phyloP scores from a whole-genome alignment of 2,329 filamentous ascomycete species.

The Pestalotiopsis sp. region DNA sequence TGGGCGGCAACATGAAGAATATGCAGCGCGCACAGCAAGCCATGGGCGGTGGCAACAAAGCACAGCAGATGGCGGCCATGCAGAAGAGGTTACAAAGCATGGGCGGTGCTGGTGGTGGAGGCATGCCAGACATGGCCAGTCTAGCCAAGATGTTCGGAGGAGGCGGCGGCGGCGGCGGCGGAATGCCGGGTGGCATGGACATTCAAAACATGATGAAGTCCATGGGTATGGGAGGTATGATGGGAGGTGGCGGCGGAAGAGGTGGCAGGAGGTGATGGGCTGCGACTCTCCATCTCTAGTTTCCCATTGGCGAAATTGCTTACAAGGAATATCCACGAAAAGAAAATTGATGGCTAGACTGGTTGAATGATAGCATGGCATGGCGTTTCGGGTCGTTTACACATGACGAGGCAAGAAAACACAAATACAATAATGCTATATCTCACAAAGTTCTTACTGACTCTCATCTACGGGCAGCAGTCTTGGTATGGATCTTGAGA shows the following conservation, averaged over 20 bases:
- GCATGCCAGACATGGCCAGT: constrained; percentile 79
- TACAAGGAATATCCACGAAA: background rate
- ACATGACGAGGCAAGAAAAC: background rate
- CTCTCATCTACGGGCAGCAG: too few species aligned
- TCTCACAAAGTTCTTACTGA: background rate
- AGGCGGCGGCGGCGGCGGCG: constrained; percentile 64
- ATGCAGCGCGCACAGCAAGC: constrained; percentile 92
- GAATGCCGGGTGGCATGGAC: constrained; percentile 71
- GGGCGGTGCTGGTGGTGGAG: constrained; percentile 69
- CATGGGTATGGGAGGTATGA: constrained; percentile 64
- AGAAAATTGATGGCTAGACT: constrained; percentile 2
- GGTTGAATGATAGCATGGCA: constrained; percentile 20
- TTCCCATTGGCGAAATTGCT: background rate
- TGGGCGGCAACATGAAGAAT: constrained; percentile 96
- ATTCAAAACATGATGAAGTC: constrained; percentile 81
- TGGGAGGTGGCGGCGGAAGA: constrained; percentile 39
- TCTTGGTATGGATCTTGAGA: background rate
- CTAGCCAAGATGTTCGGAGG: constrained; percentile 91
- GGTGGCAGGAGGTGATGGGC: constrained; percentile 27
- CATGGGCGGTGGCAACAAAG: constrained; percentile 87
- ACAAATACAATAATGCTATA: background rate
- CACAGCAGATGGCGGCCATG: constrained; percentile 94
- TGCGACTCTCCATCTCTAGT: background rate
- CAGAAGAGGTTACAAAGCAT: constrained; percentile 93
- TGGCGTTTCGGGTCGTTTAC: constrained; percentile 21